phyloP scores from a whole-genome alignment of 2,329 filamentous ascomycete species.

The Fusarium hainanense region DNA sequence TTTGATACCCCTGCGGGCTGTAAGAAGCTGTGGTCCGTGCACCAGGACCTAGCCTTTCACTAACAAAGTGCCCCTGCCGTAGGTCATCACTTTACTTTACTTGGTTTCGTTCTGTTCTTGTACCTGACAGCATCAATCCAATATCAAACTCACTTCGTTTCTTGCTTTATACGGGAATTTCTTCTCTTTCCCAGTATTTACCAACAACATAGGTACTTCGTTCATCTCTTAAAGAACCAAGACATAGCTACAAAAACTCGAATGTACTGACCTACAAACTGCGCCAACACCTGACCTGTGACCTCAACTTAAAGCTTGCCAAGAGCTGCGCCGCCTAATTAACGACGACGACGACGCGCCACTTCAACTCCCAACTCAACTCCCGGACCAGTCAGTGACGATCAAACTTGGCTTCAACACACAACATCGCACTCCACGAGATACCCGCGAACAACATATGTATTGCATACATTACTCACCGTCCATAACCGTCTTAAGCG shows the following conservation, averaged over 20 bases:
- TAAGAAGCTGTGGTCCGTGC: slow-evolving; percentile 35
- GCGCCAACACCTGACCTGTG: slow-evolving; percentile 10
- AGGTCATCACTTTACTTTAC: slow-evolving; percentile 20
- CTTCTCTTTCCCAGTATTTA: not conserved
- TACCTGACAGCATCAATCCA: not conserved
- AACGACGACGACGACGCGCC: slow-evolving; percentile 32
- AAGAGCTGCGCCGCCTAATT: slow-evolving; percentile 38
- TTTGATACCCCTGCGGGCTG: too few species aligned
- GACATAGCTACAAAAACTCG: not conserved
- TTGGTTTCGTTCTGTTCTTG: not conserved
- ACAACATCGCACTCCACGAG: not conserved
- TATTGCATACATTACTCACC: not conserved
- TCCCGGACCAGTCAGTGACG: not conserved
- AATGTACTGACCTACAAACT: not conserved
- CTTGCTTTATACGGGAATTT: not conserved
- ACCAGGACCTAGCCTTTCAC: not conserved
- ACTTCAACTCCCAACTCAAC: slow-evolving; percentile 8
- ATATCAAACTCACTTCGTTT: not conserved
- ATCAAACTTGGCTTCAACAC: slow-evolving; percentile 10
- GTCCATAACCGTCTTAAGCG: not conserved
- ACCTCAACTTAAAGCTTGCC: slow-evolving; percentile 25
- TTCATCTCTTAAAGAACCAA: not conserved
- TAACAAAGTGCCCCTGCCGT: slow-evolving; percentile 25
- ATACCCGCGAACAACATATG: not conserved
- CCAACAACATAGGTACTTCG: not conserved